Conservation (phyloP, 805 yeast species). For the Ogataea dorogensis region DNA sequence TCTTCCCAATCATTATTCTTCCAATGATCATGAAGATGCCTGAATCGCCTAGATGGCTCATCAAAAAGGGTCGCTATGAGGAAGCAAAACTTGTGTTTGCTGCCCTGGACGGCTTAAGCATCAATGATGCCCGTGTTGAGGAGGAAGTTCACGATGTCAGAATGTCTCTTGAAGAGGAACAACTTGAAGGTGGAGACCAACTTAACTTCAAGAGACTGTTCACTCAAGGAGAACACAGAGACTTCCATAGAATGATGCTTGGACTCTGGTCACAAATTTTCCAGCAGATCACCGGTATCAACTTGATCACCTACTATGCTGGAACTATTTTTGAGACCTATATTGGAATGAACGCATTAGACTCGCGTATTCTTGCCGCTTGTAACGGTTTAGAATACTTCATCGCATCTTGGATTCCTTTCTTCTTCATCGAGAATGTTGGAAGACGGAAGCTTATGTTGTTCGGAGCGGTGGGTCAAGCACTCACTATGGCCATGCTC, state of each 20-base stretch:
- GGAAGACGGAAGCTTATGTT: slow-evolving; percentile 42
- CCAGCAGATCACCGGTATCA: slow-evolving; percentile 56
- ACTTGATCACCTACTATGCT: slow-evolving; percentile 57
- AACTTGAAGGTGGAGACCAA: slow-evolving; percentile 23
- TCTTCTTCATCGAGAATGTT: slow-evolving; percentile 43
- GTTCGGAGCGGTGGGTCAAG: slow-evolving; percentile 38
- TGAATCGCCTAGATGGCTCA: slow-evolving; percentile 46
- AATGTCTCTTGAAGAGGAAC: slow-evolving; percentile 22
- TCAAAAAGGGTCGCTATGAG: slow-evolving; percentile 38
- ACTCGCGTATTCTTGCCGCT: slow-evolving; percentile 37
- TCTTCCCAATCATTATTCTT: slow-evolving; percentile 21
- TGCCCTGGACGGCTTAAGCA: slow-evolving; percentile 37
- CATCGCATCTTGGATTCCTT: slow-evolving; percentile 40
- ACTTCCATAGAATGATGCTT: slow-evolving; percentile 48
- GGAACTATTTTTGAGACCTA: slow-evolving; percentile 51
- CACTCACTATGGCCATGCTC: slow-evolving; percentile 43
- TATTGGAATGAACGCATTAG: slow-evolving; percentile 43
- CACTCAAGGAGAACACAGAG: slow-evolving; percentile 41
- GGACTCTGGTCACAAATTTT: slow-evolving; percentile 44
- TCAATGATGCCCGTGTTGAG: slow-evolving; percentile 14
- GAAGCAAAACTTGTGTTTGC: slow-evolving; percentile 45
- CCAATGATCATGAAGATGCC: slow-evolving; percentile 30
- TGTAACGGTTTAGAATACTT: slow-evolving; percentile 24
- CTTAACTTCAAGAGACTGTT: slow-evolving; percentile 33
- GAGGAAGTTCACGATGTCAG: slow-evolving; percentile 23